phyloP scores from a whole-genome alignment of 139 green algal genomes.

The Coccomyxa sp. region DNA sequence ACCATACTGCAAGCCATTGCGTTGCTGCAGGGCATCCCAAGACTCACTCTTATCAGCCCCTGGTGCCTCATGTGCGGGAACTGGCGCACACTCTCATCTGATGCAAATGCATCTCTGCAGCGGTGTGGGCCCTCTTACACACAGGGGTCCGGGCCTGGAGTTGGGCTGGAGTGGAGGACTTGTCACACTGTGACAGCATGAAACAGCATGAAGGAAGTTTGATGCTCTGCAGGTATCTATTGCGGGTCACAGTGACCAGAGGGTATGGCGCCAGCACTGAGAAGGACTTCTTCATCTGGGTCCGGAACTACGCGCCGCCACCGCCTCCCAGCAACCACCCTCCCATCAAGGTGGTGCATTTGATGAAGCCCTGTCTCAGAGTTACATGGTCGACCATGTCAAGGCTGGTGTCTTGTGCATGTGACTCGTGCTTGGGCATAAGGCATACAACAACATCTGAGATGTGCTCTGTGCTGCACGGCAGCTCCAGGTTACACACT shows the following conservation, averaged over 20 bases:
- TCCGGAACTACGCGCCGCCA: slow-evolving; percentile 63
- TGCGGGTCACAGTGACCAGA: slow-evolving; percentile 81
- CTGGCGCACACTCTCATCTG: background rate
- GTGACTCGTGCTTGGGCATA: no score
- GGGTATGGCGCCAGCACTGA: slow-evolving; percentile 70
- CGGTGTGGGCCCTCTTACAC: no score
- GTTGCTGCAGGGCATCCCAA: no score
- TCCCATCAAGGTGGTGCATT: slow-evolving; percentile 75
- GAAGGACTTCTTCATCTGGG: slow-evolving; percentile 87
- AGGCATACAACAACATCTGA: background rate
- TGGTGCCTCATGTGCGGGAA: background rate
- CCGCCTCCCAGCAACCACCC: slow-evolving; percentile 19
- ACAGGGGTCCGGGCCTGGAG: no score
- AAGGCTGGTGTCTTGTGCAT: background rate
- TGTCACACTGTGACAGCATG: background rate
- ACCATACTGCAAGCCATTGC: no score
- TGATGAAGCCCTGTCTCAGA: no score
- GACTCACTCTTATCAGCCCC: no score
- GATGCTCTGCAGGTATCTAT: slow-evolving; percentile 66
- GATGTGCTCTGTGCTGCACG: background rate
- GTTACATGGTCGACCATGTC: no score
- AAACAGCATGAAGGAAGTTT: background rate
- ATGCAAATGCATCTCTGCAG: background rate
- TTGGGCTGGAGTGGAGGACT: no score
- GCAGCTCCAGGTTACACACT: no score